Evolutionary conservation across 306 rosid species (phyloP).

Genomic region (Macrotyloma uniflorum): DNA sequence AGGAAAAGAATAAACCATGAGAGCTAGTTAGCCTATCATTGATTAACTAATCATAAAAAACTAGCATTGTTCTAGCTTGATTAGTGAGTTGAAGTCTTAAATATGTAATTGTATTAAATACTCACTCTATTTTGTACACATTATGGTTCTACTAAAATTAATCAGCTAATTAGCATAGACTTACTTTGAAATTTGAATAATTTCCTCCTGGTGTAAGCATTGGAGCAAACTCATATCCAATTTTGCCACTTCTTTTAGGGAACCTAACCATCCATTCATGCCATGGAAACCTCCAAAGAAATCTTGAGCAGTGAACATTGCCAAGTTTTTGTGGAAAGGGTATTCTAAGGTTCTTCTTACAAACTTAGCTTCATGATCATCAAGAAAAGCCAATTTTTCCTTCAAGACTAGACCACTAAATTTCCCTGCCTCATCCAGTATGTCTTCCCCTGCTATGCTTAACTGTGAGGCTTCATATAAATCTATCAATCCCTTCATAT

Average conservation of each 20-base stretch:
- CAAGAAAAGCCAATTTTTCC: neutral
- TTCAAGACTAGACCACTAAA: conserved; percentile 33
- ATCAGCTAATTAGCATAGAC: neutral
- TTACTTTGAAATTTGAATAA: conserved; percentile 39
- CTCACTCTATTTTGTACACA: too few relatives aligned
- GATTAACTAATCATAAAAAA: too few relatives aligned
- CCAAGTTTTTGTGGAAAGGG: conserved; percentile 65
- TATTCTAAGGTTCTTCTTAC: conserved; percentile 44
- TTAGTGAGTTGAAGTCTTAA: too few relatives aligned
- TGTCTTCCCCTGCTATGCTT: conserved; percentile 37
- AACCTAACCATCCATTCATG: conserved; percentile 44
- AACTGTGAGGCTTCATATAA: conserved; percentile 52
- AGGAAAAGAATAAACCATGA: too few relatives aligned
- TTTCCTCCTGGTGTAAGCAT: conserved; percentile 44
- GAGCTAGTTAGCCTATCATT: too few relatives aligned
- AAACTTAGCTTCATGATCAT: conserved; percentile 38
- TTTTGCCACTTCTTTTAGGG: conserved; percentile 54
- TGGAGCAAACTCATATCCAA: conserved; percentile 46
- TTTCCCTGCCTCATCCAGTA: conserved; percentile 40
- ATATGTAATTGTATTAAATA: too few relatives aligned
- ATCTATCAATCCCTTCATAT: conserved; percentile 34
- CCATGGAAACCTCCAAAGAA: conserved; percentile 30
- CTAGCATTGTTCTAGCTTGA: too few relatives aligned
- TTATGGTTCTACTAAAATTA: neutral
- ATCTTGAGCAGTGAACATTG: conserved; percentile 47